phyloP scores from a whole-genome alignment of 371 early-diverging fungal genomes.

The Apophysomyces variabilis region DNA sequence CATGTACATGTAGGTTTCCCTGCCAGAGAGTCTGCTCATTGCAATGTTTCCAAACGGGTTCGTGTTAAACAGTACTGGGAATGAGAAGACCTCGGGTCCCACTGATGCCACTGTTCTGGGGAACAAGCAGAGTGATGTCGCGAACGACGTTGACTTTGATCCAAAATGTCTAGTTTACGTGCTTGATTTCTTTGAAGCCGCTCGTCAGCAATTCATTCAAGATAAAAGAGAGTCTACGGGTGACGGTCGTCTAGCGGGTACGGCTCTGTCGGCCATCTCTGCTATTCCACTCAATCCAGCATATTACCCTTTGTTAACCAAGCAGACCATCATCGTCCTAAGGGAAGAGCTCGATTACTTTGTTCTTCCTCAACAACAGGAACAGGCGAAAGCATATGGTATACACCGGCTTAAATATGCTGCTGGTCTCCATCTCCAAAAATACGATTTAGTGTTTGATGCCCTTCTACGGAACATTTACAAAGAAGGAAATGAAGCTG shows the following conservation, averaged over 20 bases:
- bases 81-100: background rate
- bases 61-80: background rate
- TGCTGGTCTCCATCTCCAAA: slow-evolving; percentile 58
- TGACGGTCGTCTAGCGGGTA: slow-evolving; percentile 20
- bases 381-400: slow-evolving; percentile 1
- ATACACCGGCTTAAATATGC: slow-evolving; percentile 53
- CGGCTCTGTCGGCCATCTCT: slow-evolving; percentile 13
- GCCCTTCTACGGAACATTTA: slow-evolving; percentile 64
- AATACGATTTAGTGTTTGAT: slow-evolving; percentile 66
- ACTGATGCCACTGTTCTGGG: background rate
- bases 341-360: slow-evolving; percentile 36
- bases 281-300: slow-evolving; percentile 20
- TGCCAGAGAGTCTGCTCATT: slow-evolving; percentile 20
- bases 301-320: slow-evolving; percentile 22
- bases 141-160: slow-evolving; percentile 23
- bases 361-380: slow-evolving; percentile 15
- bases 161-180: slow-evolving; percentile 17
- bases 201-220: background rate
- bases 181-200: slow-evolving; percentile 4
- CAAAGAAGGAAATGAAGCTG: slow-evolving; percentile 65
- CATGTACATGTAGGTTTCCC: background rate
- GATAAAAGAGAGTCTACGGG: slow-evolving; percentile 14
- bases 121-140: background rate
- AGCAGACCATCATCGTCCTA: slow-evolving; percentile 27
- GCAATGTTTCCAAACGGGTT: slow-evolving; percentile 22